phyloP scores from a whole-genome alignment of 495 filamentous ascomycete species.

The Penicillium canariense region DNA sequence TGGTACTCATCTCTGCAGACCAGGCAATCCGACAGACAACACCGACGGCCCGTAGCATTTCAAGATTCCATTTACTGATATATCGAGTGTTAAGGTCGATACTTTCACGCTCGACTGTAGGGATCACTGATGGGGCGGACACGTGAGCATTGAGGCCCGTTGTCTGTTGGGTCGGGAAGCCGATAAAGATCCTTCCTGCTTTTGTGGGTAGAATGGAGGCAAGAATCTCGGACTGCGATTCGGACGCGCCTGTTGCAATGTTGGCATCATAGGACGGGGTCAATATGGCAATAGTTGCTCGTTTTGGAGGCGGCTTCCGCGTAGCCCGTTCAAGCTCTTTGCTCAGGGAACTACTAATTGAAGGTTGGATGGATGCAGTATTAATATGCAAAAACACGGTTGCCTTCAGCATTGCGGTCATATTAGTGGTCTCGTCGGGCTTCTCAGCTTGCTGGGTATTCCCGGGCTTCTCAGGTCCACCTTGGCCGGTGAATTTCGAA shows the following conservation, averaged over 20 bases:
- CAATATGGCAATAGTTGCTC: conserved; percentile 77
- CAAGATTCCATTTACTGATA: conserved; percentile 93
- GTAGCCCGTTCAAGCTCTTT: conserved; percentile 93
- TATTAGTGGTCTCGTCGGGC: conserved; percentile 53
- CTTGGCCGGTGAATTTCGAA: conserved; percentile 59
- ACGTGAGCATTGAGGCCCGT: conserved; percentile 92
- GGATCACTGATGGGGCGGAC: conserved; percentile 97
- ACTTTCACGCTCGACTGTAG: conserved; percentile 96
- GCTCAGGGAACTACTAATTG: conserved; percentile 62
- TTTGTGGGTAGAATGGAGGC: conserved; percentile 86
- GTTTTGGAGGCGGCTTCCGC: conserved; percentile 91
- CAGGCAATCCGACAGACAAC: conserved; percentile 88
- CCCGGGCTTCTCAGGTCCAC: conserved; percentile 33
- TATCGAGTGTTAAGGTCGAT: conserved; percentile 95
- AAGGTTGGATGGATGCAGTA: conserved; percentile 75
- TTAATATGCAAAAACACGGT: conserved; percentile 86
- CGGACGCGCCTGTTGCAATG: conserved; percentile 56
- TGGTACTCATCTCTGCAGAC: conserved; percentile 74
- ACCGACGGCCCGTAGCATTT: conserved; percentile 87
- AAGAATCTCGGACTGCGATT: conserved; percentile 73
- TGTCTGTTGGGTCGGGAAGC: conserved; percentile 95
- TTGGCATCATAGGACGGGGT: conserved; percentile 89
- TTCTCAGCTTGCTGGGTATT: conserved; percentile 27
- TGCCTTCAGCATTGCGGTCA: conserved; percentile 62
- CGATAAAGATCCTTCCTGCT: conserved; percentile 89